Conservation (phyloP, 2,329 filamentous ascomycete species). For the Arthrobotrys sphaeroides region DNA sequence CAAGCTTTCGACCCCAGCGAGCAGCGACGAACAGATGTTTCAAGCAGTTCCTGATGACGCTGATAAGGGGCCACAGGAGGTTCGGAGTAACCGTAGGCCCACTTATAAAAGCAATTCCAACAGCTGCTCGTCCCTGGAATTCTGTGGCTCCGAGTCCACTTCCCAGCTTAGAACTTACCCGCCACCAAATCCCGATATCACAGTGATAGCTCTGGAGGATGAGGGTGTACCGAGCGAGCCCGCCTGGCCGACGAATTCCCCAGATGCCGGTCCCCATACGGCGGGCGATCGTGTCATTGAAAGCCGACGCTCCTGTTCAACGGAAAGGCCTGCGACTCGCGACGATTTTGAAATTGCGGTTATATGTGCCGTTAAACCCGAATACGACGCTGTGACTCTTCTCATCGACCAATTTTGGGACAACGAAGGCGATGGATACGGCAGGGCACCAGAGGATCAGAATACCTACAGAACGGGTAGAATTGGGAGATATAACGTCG, state of each 20-base stretch:
- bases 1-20: neutral
- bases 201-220: neutral
- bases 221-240: neutral
- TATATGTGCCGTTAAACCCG: slow-evolving; percentile 60
- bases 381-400: slow-evolving; percentile 59
- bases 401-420: slow-evolving; percentile 59
- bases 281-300: neutral
- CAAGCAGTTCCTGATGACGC: neutral
- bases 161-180: neutral
- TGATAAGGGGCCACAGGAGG: neutral
- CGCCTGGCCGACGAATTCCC: neutral
- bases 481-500: slow-evolving; percentile 61
- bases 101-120: neutral
- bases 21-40: slow-evolving; percentile 4
- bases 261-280: slow-evolving; percentile 2
- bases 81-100: neutral
- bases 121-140: neutral
- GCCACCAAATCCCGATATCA: neutral
- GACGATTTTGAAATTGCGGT: slow-evolving; percentile 60
- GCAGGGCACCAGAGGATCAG: slow-evolving; percentile 55
- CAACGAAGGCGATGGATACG: slow-evolving; percentile 18
- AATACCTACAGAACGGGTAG: slow-evolving; percentile 59
- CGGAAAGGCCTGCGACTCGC: slow-evolving; percentile 32
- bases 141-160: too few species aligned
- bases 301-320: neutral